Evolutionary conservation across 106 monocot species (phyloP).

Genomic region (Dendrobium chrysotoxum): DNA sequence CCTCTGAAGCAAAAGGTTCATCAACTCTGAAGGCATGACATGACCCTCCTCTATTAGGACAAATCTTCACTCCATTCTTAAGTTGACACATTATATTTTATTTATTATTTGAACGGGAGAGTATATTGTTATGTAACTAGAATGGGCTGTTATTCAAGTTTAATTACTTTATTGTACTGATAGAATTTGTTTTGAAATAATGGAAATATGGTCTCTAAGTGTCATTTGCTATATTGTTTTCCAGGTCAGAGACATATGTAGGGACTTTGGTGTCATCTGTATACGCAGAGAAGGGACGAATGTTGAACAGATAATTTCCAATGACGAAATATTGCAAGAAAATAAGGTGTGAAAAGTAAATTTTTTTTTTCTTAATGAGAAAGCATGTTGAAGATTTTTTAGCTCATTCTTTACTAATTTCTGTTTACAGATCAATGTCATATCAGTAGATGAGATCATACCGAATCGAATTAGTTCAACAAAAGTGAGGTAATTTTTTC

Average conservation of each 20-base stretch:
- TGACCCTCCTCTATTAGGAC: no score
- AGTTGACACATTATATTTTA: no score
- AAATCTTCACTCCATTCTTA: no score
- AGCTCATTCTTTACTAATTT: background rate
- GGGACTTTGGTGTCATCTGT: slow-evolving; percentile 72
- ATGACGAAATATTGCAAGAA: slow-evolving; percentile 50
- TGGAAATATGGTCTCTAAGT: background rate
- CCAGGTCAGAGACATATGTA: slow-evolving; percentile 67
- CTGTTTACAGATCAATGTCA: slow-evolving; percentile 52
- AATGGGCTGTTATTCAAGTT: background rate
- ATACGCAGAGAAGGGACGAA: slow-evolving; percentile 74
- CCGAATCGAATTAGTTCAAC: slow-evolving; percentile 90
- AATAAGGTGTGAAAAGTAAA: slow-evolving; percentile 49
- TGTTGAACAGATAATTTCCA: slow-evolving; percentile 52
- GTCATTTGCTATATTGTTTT: background rate
- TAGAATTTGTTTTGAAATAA: background rate
- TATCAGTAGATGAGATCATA: slow-evolving; percentile 76
- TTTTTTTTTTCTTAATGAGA: background rate
- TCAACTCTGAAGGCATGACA: no score
- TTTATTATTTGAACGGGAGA: no score
- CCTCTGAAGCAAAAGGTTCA: no score
- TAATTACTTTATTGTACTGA: background rate
- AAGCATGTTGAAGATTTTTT: background rate
- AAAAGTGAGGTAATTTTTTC: slow-evolving; percentile 57
- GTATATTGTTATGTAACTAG: no score